A percentile compares a stretch with the other conserved stretches of the same genome.
phyloP scores from a whole-genome alignment of 108 stramenopile species.

The Nitzschia sp. region DNA sequence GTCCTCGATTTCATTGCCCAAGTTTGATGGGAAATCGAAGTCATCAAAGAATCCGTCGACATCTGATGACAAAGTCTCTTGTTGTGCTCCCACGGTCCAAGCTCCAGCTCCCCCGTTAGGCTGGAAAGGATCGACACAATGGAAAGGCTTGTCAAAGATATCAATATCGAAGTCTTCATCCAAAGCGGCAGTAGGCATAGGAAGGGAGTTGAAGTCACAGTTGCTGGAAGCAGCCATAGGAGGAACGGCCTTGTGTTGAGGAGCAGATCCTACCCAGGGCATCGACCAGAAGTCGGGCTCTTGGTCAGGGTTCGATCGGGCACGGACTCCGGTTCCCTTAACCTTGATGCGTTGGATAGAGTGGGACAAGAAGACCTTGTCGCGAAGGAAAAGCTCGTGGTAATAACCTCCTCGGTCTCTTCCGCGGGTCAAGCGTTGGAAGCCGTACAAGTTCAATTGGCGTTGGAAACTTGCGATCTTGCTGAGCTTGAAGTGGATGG shows the following conservation, averaged over 20 bases:
- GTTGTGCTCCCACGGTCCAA: neutral
- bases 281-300: constrained; percentile 81
- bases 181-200: neutral
- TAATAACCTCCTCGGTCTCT: constrained; percentile 70
- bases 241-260: constrained; percentile 3
- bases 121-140: constrained; percentile 37
- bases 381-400: constrained; percentile 76
- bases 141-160: constrained; percentile 31
- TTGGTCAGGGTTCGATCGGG: constrained; percentile 70
- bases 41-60: constrained; percentile 32
- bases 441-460: constrained; percentile 92
- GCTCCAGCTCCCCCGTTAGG: constrained; percentile 4
- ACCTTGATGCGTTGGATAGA: constrained; percentile 72
- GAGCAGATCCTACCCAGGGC: constrained; percentile 44
- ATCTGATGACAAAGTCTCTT: constrained; percentile 6
- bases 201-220: neutral
- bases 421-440: constrained; percentile 73
- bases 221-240: neutral
- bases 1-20: constrained; percentile 20
- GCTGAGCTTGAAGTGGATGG: constrained; percentile 84
- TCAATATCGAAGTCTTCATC: constrained; percentile 21
- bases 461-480: constrained; percentile 89
- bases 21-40: constrained; percentile 16
- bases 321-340: constrained; percentile 78
- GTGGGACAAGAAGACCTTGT: constrained; percentile 59